Base-by-base conservation (phyloP, 2,329 filamentous ascomycete genomes). In the Hypoxylon sp. region DNA sequence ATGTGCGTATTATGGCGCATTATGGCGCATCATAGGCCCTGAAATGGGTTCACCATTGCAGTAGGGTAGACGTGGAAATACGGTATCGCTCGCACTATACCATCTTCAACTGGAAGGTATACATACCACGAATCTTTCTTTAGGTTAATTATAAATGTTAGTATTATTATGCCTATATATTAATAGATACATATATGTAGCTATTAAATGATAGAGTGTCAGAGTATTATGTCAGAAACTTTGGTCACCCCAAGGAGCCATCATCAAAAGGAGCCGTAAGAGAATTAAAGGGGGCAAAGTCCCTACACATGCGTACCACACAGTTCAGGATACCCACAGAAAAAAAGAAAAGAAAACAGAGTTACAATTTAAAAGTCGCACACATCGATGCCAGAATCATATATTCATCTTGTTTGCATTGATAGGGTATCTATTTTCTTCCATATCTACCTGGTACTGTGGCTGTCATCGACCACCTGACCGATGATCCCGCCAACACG, bases 341-440 rank as follows among this genome's bases (percentile, higher is more conserved):
- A n/a, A n/a, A n/a, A n/a, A 34, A 13, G 7, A 34, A 13, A 34
- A 37, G 11, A 13, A 41, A 6, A 4, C 7, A 10, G 7, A 20
- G 20, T 20, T 5, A 8, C 17, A 17, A 10, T 3, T 6, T 37
- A 13, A n/a, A n/a, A n/a, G n/a, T n/a, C n/a, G n/a, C n/a, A n/a
- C n/a, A 17, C 37, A 20, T 20, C 4, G 7, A 17, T 24, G 13
- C 43, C n/a, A 46, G 43, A 46, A 26, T 26, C 43, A 54, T 56
- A 62, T 67, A 65, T 68, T 65, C 58, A 59, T 50, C 56, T 57
- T 19, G 51, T 58, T 54, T 60, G 53, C 65, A 62, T 48, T 60
- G 48, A 53, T 59, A 53, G 65, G 65, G 65, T 68, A 68, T 68
- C 62, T 68, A 59, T 68, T 68, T 63, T 60, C 62, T 56, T 63